Evolutionary conservation across 2,329 filamentous ascomycete species (phyloP).

Genomic region (Colletotrichum chlorophyti): DNA sequence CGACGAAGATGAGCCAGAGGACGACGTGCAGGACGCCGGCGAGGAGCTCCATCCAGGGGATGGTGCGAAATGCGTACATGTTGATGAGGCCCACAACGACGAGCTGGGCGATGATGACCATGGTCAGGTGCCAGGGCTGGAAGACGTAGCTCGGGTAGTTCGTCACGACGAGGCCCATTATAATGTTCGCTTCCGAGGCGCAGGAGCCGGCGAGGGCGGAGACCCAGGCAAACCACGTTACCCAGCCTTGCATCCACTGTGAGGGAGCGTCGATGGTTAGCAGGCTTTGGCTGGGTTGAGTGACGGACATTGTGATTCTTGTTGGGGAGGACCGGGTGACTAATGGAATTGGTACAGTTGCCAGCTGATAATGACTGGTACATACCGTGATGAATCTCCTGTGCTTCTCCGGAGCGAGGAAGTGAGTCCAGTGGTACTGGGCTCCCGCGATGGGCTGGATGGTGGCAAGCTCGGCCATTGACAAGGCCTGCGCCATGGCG

Average conservation of each 20-base stretch:
- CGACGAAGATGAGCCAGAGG: slow-evolving; percentile 22
- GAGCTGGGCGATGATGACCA: slow-evolving; percentile 26
- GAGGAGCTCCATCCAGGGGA: slow-evolving; percentile 26
- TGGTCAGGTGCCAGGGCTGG: slow-evolving; percentile 24
- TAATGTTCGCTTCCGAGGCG: slow-evolving; percentile 26
- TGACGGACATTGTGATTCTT: too few species aligned
- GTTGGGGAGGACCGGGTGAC: too few species aligned
- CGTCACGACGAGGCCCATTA: slow-evolving; percentile 24
- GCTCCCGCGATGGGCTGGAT: slow-evolving; percentile 33
- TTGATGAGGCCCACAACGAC: slow-evolving; percentile 20
- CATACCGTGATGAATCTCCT: slow-evolving; percentile 21
- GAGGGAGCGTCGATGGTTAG: background rate
- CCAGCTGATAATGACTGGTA: too few species aligned
- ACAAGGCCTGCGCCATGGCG: slow-evolving; percentile 21
- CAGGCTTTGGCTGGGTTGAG: too few species aligned
- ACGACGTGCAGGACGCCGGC: slow-evolving; percentile 23
- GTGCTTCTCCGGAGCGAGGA: slow-evolving; percentile 22
- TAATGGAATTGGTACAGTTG: too few species aligned
- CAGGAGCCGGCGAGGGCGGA: slow-evolving; percentile 20
- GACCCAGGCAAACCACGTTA: slow-evolving; percentile 27
- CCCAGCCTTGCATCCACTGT: slow-evolving; percentile 28
- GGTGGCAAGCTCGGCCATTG: slow-evolving; percentile 33
- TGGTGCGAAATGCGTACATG: slow-evolving; percentile 26
- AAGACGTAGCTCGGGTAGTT: slow-evolving; percentile 22
- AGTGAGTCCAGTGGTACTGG: slow-evolving; percentile 32